Evolutionary conservation across 176 grass and related monocot genomes (phyloP), one percentile per base, ranked within the genome.

Genomic region (Carex parvula): DNA sequence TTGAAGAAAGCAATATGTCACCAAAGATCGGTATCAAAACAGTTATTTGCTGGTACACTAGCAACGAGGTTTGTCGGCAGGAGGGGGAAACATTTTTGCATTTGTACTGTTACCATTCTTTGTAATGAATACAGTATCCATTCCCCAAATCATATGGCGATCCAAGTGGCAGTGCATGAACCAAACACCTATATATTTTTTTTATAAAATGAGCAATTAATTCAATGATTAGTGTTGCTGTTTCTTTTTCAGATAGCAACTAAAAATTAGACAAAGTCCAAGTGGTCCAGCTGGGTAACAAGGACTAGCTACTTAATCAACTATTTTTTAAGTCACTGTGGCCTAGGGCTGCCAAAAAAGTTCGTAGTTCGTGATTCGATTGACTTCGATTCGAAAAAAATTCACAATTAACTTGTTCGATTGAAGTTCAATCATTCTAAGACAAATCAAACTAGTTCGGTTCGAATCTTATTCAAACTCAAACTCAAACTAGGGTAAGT

Each of bases 91-190:
- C 2, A 94, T 76, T 32, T 78, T 64, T 0, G 50, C 39, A 1
- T 60, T 4, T 4, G 44, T 35, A 3, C 26, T 12, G 1, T 84
- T 81, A n/a, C 85, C 92, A 37, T 91, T 77, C 33, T 89, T 94
- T 21, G 91, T 90, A 18, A 91, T 88, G 6, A 94, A 91, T 7
- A 89, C 92, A 0, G 72, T 88, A 4, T 94, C 73, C 92, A 94
- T 94, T 16, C 92, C 87, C 92, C 89, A 94, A 0, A 84, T 66
- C 14, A 30, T 46, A 14, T 96, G 91, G 3, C 89, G 91, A 70
- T 93, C 91, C 1, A 93, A 91, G 63, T 96, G 94, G 3, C 91
- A 96, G 70, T 96, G 94, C 91, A 96, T 91, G 60, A 89, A 91
- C 89, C 91, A 96, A 59, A 92, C 91, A 32, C 83, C 89, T 89